These are phyloP conservation scores for Globisporangium recalcitrans DNA, from an alignment of 352 stramenopile species.

Conservation along the genomic window DNA sequence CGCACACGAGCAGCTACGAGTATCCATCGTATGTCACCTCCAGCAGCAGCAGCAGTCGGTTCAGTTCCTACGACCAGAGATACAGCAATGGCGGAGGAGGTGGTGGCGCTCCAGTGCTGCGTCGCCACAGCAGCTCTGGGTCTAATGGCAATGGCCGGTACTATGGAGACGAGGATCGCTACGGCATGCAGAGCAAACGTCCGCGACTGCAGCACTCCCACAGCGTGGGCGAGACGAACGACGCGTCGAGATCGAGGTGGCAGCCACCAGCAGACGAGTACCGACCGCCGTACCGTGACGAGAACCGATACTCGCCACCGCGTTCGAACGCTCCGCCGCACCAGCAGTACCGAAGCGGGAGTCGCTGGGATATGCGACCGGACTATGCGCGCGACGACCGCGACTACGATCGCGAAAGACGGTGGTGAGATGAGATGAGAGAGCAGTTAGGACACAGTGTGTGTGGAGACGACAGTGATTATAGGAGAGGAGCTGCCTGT, in stretches of 20 bases:
- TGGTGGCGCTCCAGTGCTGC: conserved; percentile 23
- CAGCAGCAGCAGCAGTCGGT: not conserved
- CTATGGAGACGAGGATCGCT: conserved; percentile 21
- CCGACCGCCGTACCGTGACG: conserved; percentile 5
- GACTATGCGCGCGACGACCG: not conserved
- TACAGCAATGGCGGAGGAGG: conserved; percentile 12
- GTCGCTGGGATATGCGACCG: conserved; percentile 16
- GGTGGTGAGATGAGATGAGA: conserved; percentile 4
- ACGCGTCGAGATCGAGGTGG: conserved; percentile 18
- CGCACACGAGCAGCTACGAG: conserved; percentile 3
- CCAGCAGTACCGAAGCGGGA: conserved; percentile 14
- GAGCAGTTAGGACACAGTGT: not conserved
- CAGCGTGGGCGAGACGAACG: conserved; percentile 36
- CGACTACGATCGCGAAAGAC: conserved; percentile 5
- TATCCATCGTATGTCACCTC: conserved; percentile 3
- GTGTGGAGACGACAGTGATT: not conserved
- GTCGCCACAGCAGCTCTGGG: conserved; percentile 42
- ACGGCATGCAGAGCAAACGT: conserved; percentile 37
- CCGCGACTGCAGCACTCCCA: conserved; percentile 60
- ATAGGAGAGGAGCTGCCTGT: not conserved
- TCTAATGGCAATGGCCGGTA: conserved; percentile 9
- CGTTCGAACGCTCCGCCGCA: conserved; percentile 13
- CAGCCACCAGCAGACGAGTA: conserved; percentile 2
- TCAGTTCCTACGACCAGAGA: conserved; percentile 1
- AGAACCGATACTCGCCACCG: conserved; percentile 5